These are phyloP conservation scores for Artomyces pyxidatus DNA, from an alignment of 768 basidiomycete genomes.

Conservation along the genomic window DNA sequence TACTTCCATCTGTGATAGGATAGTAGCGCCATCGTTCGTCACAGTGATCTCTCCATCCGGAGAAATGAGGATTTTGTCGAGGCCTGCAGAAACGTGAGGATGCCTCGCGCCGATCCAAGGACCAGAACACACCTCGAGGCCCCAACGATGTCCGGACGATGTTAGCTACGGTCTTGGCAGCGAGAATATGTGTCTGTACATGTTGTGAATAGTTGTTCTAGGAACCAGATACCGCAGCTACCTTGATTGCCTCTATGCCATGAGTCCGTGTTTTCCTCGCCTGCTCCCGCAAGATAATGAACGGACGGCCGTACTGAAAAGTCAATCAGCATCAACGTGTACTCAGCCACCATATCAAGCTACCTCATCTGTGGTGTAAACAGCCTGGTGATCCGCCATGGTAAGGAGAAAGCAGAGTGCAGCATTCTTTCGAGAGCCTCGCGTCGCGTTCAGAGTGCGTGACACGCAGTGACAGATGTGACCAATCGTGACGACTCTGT, in stretches of 20 bases:
- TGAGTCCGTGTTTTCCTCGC: conserved; percentile 86
- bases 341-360: neutral
- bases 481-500: neutral
- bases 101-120: neutral
- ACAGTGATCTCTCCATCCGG: conserved; percentile 99
- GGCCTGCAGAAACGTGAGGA: conserved; percentile 39
- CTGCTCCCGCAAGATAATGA: conserved; percentile 95
- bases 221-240: conserved; percentile 23
- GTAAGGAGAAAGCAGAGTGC: neutral
- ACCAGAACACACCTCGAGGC: conserved; percentile 61
- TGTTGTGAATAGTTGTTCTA: conserved; percentile 4
- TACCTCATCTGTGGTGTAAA: conserved; percentile 86
- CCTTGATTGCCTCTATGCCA: conserved; percentile 94
- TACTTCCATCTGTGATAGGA: conserved; percentile 97
- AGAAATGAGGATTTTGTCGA: conserved; percentile 92
- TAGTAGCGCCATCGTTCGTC: conserved; percentile 98
- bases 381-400: conserved; percentile 49
- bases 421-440: neutral
- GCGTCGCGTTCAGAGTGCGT: neutral
- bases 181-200: conserved; percentile 84
- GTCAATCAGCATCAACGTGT: conserved; percentile 11
- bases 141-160: conserved; percentile 94
- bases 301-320: conserved; percentile 84
- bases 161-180: conserved; percentile 88
- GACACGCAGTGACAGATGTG: neutral